Percentiles rank a stretch among this genome's conserved stretches.
phyloP scores from a whole-genome alignment of 208 protist genomes.

The Leishmania tropica region DNA sequence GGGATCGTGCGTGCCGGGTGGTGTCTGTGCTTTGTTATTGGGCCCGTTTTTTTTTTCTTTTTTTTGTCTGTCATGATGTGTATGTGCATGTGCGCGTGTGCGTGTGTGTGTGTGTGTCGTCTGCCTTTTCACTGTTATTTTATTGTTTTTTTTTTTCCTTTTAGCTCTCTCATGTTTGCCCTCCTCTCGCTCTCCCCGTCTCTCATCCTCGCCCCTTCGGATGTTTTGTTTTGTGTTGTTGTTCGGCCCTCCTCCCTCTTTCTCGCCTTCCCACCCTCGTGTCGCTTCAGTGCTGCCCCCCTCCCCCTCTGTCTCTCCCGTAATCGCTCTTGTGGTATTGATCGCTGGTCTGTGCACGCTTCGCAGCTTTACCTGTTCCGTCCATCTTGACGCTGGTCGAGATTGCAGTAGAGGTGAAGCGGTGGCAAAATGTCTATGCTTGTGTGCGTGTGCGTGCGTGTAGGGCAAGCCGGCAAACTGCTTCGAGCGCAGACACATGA shows the following conservation, averaged over 20 bases:
- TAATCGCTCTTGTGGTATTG: not conserved
- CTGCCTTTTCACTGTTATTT: constrained; percentile 18
- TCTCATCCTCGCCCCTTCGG: constrained; percentile 7
- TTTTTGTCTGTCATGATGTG: not conserved
- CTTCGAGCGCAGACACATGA: not conserved
- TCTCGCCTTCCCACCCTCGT: constrained; percentile 4
- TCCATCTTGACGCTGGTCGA: not conserved
- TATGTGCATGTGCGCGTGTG: not conserved
- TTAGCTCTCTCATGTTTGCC: not conserved
- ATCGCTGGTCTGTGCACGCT: not conserved
- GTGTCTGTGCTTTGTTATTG: not conserved
- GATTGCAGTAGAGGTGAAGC: not conserved
- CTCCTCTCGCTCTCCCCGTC: constrained; percentile 7
- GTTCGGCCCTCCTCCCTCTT: not conserved
- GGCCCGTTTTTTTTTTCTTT: not conserved
- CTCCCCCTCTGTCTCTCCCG: not conserved
- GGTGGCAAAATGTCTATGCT: not conserved
- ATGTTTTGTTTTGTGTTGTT: not conserved
- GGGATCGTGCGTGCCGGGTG: not conserved
- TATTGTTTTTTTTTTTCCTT: constrained; percentile 8
- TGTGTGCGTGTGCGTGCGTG: not conserved
- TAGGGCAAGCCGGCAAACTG: not conserved
- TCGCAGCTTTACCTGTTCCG: not conserved
- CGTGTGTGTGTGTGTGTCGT: not conserved
- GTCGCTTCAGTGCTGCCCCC: not conserved